Evolutionary conservation across 352 stramenopile genomes (phyloP).

Genomic region (Phytophthora litchii): DNA sequence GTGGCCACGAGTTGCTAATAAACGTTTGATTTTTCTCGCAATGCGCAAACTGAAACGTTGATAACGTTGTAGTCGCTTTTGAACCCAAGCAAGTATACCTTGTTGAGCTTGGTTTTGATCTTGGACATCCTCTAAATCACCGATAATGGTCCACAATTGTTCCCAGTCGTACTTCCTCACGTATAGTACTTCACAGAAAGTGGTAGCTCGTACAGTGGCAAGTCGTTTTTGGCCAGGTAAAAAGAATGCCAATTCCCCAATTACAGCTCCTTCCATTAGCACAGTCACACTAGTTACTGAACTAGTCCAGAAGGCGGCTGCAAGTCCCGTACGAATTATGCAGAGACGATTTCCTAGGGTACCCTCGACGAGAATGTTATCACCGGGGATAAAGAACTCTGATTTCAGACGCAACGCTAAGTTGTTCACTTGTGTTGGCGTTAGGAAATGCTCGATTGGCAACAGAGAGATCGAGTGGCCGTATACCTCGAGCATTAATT

Average conservation of each 20-base stretch:
- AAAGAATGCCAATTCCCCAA: constrained; percentile 78
- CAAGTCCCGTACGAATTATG: constrained; percentile 56
- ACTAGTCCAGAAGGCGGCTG: constrained; percentile 57
- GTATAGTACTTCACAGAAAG: constrained; percentile 66
- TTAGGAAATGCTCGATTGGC: constrained; percentile 65
- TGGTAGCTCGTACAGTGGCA: constrained; percentile 63
- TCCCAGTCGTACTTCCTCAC: constrained; percentile 67
- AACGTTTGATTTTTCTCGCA: constrained; percentile 47
- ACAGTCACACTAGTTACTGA: constrained; percentile 60
- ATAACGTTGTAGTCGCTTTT: constrained; percentile 45
- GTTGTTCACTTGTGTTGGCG: constrained; percentile 66
- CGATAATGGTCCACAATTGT: constrained; percentile 52
- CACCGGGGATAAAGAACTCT: constrained; percentile 73
- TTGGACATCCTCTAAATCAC: constrained; percentile 44
- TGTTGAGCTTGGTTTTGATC: constrained; percentile 59
- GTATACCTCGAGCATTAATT: constrained; percentile 81
- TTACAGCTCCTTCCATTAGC: constrained; percentile 63
- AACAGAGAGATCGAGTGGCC: constrained; percentile 50
- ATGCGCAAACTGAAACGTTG: constrained; percentile 39
- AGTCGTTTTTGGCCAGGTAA: constrained; percentile 55
- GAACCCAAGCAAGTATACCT: constrained; percentile 68
- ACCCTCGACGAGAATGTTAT: constrained; percentile 65
- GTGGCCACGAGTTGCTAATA: constrained; percentile 14
- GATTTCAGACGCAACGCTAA: constrained; percentile 62
- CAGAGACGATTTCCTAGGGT: constrained; percentile 66